Evolutionary conservation across 306 rosid species (phyloP), one percentile per base, ranked within the genome.

Genomic region (Nissolia schottii): DNA sequence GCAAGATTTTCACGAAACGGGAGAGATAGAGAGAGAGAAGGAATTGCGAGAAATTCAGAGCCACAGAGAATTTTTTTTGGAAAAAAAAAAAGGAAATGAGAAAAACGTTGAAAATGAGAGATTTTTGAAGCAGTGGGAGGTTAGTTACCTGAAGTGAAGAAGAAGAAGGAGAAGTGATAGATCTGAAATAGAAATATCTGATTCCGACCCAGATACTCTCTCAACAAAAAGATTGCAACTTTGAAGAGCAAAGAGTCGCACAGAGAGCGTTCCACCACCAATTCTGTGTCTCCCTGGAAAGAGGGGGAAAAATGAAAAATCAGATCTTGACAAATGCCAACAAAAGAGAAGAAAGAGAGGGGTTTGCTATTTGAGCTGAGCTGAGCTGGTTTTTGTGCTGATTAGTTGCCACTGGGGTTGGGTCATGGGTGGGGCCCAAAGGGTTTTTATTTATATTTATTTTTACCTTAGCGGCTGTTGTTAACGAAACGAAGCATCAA

Each of bases 261-360:
- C n/a, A n/a, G n/a, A n/a, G n/a, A n/a, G n/a, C n/a, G n/a, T n/a
- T n/a, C n/a, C n/a, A n/a, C n/a, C 71, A 64, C 66, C 48, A 56
- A 71, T 34, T 12, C 50, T 34, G 16, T 75, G 6, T 53, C 55
- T 78, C 58, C 51, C 29, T 55, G 67, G 6, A 37, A 65, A 56
- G 63, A 55, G 60, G 70, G 71, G n/a, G n/a, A n/a, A n/a, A n/a
- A n/a, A n/a, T n/a, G n/a, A 59, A 48, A 70, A 74, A 70, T 66
- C 79, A 90, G 96, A 92, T 92, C 92, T 90, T 80, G 89, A 32
- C 79, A 79, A 79, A 67, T 79, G 79, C 40, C 19, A 54, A 48
- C 25, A 35, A 27, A 67, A 59, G 75, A 59, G 25, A 67, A 51
- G 80, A 72, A 67, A 51, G 80, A 72, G 70, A 54, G 77, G 51